phyloP scores from a whole-genome alignment of 1,139 yeast genomes.

The Debaryomycetaceae sp. region DNA sequence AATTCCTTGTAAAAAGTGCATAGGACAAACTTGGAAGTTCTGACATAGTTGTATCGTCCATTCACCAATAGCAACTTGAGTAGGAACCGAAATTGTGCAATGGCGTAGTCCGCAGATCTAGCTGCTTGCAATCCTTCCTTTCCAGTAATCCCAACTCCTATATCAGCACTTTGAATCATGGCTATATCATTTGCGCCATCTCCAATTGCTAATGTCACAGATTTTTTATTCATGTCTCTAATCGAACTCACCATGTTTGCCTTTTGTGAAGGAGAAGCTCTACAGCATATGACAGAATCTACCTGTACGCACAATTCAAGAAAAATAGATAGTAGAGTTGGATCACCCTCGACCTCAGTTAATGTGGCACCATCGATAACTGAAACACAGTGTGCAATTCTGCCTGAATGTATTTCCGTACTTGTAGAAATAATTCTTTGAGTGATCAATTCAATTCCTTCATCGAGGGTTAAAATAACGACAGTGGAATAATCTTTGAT shows the following conservation, averaged over 20 bases:
- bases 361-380: conserved; percentile 92
- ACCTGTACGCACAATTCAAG: conserved; percentile 81
- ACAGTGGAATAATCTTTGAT: conserved; percentile 92
- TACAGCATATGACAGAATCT: conserved; percentile 90
- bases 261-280: conserved; percentile 96
- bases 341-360: conserved; percentile 66
- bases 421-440: conserved; percentile 58
- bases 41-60: conserved; percentile 90
- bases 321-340: conserved; percentile 67
- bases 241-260: conserved; percentile 84
- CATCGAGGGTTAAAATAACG: conserved; percentile 65
- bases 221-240: conserved; percentile 55
- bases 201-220: conserved; percentile 95
- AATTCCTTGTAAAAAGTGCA: conserved; percentile 95
- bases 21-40: conserved; percentile 88
- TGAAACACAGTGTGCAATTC: conserved; percentile 88
- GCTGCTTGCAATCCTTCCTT: conserved; percentile 97
- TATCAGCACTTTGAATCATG: conserved; percentile 98
- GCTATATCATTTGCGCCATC: conserved; percentile 99
- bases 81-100: conserved; percentile 87
- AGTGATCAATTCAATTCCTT: conserved; percentile 46
- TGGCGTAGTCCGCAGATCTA: conserved; percentile 88
- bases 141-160: conserved; percentile 96
- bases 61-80: conserved; percentile 83
- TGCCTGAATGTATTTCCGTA: conserved; percentile 58